Percentiles rank a stretch among this genome's conserved stretches.
phyloP scores from a whole-genome alignment of 2,329 filamentous ascomycete genomes.

The Diaporthe velutina region DNA sequence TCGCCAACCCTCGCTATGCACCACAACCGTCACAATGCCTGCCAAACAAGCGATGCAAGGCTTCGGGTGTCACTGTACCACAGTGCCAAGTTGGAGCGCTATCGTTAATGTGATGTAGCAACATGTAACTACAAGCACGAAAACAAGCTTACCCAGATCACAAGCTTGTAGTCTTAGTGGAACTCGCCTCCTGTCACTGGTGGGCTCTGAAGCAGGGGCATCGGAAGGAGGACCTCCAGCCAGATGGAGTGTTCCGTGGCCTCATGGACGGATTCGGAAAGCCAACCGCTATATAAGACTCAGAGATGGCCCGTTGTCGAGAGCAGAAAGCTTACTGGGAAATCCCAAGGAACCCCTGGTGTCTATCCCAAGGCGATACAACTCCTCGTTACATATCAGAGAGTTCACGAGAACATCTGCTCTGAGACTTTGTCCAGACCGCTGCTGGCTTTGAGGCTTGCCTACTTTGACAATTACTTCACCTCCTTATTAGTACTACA shows the following conservation, averaged over 20 bases:
- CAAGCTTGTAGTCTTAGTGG: conserved; percentile 8
- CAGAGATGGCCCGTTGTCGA: background rate
- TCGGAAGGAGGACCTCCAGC: conserved; percentile 1
- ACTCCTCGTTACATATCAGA: background rate
- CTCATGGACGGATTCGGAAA: conserved; percentile 8
- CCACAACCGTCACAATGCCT: background rate
- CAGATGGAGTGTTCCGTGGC: conserved; percentile 7
- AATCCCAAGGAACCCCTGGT: conserved; percentile 9
- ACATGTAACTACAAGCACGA: conserved; percentile 19
- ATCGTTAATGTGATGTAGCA: conserved; percentile 18
- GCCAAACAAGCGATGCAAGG: conserved; percentile 8
- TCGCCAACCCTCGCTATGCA: conserved; percentile 1
- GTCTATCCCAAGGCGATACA: background rate
- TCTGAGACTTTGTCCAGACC: background rate
- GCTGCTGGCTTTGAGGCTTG: background rate
- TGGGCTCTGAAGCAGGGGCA: background rate
- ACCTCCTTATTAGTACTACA: conserved; percentile 29
- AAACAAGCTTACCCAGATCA: conserved; percentile 25
- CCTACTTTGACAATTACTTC: background rate
- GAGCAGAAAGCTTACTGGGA: conserved; percentile 1
- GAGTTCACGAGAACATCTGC: background rate
- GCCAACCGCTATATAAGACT: conserved; percentile 27
- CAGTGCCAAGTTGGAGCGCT: conserved; percentile 14
- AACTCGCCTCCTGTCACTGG: conserved; percentile 16
- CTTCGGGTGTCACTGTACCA: conserved; percentile 10